Conservation (phyloP, 1,139 yeast genomes). For the Diutina ranongensis region DNA sequence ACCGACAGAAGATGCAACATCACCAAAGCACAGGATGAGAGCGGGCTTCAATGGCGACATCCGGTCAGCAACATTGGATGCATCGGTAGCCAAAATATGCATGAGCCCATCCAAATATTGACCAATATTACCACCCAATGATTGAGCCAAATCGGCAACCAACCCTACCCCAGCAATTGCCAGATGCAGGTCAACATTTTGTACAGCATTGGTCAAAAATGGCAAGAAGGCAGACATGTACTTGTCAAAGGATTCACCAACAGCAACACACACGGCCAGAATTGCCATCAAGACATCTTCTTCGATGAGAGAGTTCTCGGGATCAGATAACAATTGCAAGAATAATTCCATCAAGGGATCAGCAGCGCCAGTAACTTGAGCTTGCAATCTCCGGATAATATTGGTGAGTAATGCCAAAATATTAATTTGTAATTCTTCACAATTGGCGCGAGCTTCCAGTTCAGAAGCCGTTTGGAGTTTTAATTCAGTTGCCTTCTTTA, state of each 20-base stretch:
- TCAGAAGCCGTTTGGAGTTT: constrained; percentile 38
- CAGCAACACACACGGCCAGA: constrained; percentile 80
- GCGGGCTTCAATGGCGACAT: constrained; percentile 73
- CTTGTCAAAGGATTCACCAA: constrained; percentile 46
- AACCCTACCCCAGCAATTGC: constrained; percentile 87
- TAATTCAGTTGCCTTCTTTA: constrained; percentile 52
- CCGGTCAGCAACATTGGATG: constrained; percentile 55
- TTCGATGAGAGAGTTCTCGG: constrained; percentile 66
- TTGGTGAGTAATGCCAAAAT: constrained; percentile 79
- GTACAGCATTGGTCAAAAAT: constrained; percentile 62
- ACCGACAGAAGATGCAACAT: constrained; percentile 85
- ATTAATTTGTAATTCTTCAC: constrained; percentile 85
- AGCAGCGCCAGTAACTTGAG: constrained; percentile 54
- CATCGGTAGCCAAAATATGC: constrained; percentile 65
- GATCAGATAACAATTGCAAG: constrained; percentile 51
- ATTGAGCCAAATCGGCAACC: constrained; percentile 94
- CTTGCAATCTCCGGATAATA: constrained; percentile 73
- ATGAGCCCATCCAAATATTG: constrained; percentile 74
- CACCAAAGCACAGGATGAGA: constrained; percentile 92
- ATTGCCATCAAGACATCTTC: constrained; percentile 91
- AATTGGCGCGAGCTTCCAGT: constrained; percentile 60
- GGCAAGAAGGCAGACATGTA: constrained; percentile 81
- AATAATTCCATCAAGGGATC: constrained; percentile 80
- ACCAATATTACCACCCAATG: constrained; percentile 61
- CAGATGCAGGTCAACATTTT: constrained; percentile 73